phyloP scores from a whole-genome alignment of 2,329 filamentous ascomycete genomes.

The Sodiomyces alkalinus region DNA sequence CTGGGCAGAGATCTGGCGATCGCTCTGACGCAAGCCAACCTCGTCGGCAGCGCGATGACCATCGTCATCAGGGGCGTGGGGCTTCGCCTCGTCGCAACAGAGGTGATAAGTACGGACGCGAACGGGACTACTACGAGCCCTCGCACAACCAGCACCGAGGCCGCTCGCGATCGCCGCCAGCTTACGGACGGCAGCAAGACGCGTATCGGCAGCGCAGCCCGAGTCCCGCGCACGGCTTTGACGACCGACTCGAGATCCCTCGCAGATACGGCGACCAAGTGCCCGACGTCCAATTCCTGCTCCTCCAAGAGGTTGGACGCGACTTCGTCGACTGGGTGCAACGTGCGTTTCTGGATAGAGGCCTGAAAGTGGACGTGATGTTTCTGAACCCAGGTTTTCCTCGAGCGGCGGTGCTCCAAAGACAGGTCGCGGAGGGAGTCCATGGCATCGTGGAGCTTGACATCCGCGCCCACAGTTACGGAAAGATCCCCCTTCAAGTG shows the following conservation, averaged over 20 bases:
- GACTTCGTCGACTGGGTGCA: constrained; percentile 79
- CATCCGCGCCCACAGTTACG: constrained; percentile 48
- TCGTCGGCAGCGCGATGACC: constrained; percentile 43
- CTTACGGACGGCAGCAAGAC: constrained; percentile 26
- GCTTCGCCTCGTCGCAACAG: constrained; percentile 44
- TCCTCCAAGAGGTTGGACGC: constrained; percentile 61
- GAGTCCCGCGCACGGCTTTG: constrained; percentile 48
- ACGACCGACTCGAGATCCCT: constrained; percentile 55
- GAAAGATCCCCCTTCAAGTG: constrained; percentile 67
- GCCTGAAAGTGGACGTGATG: constrained; percentile 64
- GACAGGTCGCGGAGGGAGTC: constrained; percentile 80
- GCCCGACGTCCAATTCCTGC: constrained; percentile 78
- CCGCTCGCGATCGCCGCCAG: constrained; percentile 54
- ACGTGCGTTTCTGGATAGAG: constrained; percentile 53
- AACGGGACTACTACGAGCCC: constrained; percentile 25
- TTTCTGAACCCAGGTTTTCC: constrained; percentile 64
- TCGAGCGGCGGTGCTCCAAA: constrained; percentile 54
- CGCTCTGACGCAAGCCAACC: constrained; percentile 34
- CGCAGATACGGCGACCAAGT: constrained; percentile 59
- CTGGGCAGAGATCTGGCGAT: constrained; percentile 23
- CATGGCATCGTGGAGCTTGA: constrained; percentile 70
- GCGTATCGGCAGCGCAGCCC: constrained; percentile 54
- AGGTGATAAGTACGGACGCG: constrained; percentile 43
- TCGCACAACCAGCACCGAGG: constrained; percentile 31
- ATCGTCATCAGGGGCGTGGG: constrained; percentile 44